Conservation (phyloP, 306 rosid genomes). For the Casuarina equisetifolia region DNA sequence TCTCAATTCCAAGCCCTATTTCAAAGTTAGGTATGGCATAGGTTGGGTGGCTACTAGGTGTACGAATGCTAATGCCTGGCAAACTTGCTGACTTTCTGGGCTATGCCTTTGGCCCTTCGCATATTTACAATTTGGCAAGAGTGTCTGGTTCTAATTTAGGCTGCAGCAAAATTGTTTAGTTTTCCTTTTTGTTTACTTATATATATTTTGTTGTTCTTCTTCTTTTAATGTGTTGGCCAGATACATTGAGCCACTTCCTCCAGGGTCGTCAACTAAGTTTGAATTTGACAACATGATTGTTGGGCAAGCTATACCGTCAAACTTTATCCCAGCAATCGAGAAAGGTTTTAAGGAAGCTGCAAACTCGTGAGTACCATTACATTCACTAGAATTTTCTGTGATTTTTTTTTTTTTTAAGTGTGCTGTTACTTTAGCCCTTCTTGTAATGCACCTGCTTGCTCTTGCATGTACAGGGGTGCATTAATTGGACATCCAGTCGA, state of each 20-base stretch:
- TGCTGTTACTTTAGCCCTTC: background rate
- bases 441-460: slow-evolving; percentile 14
- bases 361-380: slow-evolving; percentile 67
- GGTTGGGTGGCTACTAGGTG: background rate
- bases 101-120: background rate
- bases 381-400: slow-evolving; percentile 1
- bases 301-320: slow-evolving; percentile 95
- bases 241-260: slow-evolving; percentile 89
- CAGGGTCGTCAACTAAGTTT: slow-evolving; percentile 72
- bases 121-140: background rate
- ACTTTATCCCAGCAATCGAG: slow-evolving; percentile 91
- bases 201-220: background rate
- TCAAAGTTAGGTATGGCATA: background rate
- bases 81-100: background rate
- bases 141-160: background rate
- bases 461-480: slow-evolving; percentile 66
- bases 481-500: slow-evolving; percentile 98
- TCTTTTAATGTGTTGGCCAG: slow-evolving; percentile 44
- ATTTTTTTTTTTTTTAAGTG: background rate
- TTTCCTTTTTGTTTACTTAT: background rate
- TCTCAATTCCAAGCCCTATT: background rate
- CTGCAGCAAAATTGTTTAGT: background rate
- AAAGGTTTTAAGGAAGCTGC: slow-evolving; percentile 98
- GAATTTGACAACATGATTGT: slow-evolving; percentile 92
- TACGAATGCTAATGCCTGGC: background rate